These are phyloP conservation scores for Talaromyces borbonicus DNA, from an alignment of 495 filamentous ascomycete species.

Conservation along the genomic window DNA sequence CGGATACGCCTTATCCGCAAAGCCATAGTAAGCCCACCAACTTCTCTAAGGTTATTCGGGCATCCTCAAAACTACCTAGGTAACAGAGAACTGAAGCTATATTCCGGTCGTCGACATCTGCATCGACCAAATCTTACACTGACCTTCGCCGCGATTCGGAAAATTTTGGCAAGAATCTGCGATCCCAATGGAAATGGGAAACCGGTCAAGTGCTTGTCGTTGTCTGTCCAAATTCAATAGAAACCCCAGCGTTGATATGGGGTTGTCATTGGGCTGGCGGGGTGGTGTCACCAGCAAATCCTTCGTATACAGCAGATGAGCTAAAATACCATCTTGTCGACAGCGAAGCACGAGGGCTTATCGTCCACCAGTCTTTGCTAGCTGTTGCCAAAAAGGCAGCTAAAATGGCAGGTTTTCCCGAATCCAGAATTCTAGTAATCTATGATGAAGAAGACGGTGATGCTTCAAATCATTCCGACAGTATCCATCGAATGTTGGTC, in stretches of 20 bases:
- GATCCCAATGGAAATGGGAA: conserved; percentile 53
- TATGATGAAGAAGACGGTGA: not conserved
- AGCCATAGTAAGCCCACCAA: not conserved
- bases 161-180: conserved; percentile 62
- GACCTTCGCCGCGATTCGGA: conserved; percentile 46
- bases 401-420: conserved; percentile 40
- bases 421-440: no score
- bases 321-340: conserved; percentile 69
- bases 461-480: not conserved
- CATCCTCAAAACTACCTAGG: not conserved
- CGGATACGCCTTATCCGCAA: not conserved
- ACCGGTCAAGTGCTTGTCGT: conserved; percentile 58
- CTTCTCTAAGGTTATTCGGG: not conserved
- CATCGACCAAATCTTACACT: conserved; percentile 53
- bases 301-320: conserved; percentile 64
- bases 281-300: conserved; percentile 62
- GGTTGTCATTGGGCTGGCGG: conserved; percentile 67
- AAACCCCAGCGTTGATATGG: conserved; percentile 51
- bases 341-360: conserved; percentile 54
- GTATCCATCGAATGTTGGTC: not conserved
- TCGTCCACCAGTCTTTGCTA: conserved; percentile 46
- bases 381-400: conserved; percentile 52
- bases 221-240: conserved; percentile 53
- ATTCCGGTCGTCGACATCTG: conserved; percentile 53
- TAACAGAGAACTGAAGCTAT: conserved; percentile 40